Evolutionary conservation across 129 eudicot species (phyloP).

Genomic region (Chrysanthemum seticuspe): DNA sequence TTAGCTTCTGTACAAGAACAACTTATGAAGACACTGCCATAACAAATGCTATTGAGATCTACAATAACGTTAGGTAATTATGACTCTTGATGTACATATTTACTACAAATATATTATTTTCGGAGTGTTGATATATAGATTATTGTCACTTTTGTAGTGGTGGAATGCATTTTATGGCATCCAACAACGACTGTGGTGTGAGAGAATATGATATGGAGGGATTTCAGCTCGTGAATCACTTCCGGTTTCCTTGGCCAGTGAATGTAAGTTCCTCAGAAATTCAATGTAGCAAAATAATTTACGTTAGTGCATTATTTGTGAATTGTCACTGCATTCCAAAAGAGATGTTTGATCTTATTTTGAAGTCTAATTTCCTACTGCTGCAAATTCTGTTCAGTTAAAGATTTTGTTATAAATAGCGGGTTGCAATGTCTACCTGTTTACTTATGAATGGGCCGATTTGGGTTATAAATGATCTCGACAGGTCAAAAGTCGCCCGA

Average conservation of each 20-base stretch:
- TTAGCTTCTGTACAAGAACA: slow-evolving; percentile 79
- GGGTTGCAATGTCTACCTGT: too few relatives aligned
- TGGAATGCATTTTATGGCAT: slow-evolving; percentile 65
- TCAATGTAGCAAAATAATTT: too few relatives aligned
- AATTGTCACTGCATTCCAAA: too few relatives aligned
- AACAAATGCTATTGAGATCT: slow-evolving; percentile 91
- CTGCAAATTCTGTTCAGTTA: background rate
- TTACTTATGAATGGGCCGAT: too few relatives aligned
- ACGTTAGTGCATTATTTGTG: background rate
- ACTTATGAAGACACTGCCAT: slow-evolving; percentile 86
- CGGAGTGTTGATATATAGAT: background rate
- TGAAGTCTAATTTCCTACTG: too few relatives aligned
- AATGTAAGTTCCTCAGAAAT: slow-evolving; percentile 50
- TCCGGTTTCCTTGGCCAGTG: slow-evolving; percentile 88
- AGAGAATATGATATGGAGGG: slow-evolving; percentile 90
- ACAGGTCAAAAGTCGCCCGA: too few relatives aligned
- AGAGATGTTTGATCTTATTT: too few relatives aligned
- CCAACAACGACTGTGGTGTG: slow-evolving; percentile 84
- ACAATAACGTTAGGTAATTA: slow-evolving; percentile 49
- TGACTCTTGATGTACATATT: background rate
- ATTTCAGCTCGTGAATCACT: slow-evolving; percentile 72
- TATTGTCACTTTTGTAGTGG: slow-evolving; percentile 45
- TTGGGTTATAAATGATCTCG: too few relatives aligned
- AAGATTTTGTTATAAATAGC: background rate
- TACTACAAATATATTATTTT: background rate